Conservation (phyloP, 2,329 filamentous ascomycete genomes). For the Diplocarpon mali region DNA sequence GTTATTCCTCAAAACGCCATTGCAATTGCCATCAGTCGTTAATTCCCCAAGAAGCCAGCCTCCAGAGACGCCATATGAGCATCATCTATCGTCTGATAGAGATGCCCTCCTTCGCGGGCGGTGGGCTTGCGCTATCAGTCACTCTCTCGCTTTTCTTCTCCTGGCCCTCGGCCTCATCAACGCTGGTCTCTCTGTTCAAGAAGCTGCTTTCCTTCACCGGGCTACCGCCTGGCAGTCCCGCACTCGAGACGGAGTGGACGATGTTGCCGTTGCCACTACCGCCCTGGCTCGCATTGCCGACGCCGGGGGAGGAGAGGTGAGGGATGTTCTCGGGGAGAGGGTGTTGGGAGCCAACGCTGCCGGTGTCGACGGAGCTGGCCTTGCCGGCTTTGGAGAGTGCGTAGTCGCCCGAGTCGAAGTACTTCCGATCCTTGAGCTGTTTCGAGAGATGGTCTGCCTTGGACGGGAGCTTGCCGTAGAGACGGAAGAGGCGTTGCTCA, state of each 20-base stretch:
- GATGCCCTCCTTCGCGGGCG: conserved; percentile 40
- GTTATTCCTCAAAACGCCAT: conserved; percentile 18
- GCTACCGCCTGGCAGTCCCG: conserved; percentile 53
- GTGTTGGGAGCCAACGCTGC: conserved; percentile 87
- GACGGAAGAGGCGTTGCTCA: conserved; percentile 90
- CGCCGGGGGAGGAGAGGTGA: conserved; percentile 60
- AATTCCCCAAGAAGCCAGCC: conserved; percentile 1
- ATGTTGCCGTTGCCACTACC: conserved; percentile 33
- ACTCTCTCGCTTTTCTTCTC: conserved; percentile 27
- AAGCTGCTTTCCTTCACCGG: conserved; percentile 88
- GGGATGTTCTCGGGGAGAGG: conserved; percentile 93
- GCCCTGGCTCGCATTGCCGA: conserved; percentile 30
- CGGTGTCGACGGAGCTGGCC: conserved; percentile 85
- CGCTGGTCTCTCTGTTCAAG: conserved; percentile 71
- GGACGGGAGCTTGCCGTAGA: conserved; percentile 95
- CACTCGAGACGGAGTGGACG: conserved; percentile 33
- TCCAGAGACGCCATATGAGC: not conserved
- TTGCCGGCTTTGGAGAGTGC: conserved; percentile 96
- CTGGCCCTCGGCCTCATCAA: conserved; percentile 41
- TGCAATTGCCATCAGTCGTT: conserved; percentile 18
- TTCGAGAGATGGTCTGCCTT: conserved; percentile 96
- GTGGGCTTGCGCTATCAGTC: conserved; percentile 32
- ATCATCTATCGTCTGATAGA: conserved; percentile 49
- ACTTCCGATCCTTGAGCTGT: conserved; percentile 98
- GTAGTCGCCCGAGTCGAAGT: conserved; percentile 95